Percentiles rank a stretch among this genome's conserved stretches.
phyloP scores from a whole-genome alignment of 768 basidiomycete genomes.

The Agaricus subrufescens region DNA sequence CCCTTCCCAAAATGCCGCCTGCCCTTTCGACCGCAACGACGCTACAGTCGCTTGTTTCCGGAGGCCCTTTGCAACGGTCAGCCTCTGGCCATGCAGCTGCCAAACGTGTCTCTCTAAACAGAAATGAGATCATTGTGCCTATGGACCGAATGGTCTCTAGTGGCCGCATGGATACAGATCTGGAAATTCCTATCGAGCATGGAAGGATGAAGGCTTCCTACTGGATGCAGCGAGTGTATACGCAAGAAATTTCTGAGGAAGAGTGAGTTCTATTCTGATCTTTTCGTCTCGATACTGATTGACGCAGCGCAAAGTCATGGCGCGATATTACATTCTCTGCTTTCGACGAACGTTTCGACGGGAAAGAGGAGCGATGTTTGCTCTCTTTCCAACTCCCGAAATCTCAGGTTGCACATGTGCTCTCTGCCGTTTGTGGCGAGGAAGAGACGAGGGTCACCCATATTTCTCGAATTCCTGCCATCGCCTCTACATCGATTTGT shows the following conservation, averaged over 20 bases:
- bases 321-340: constrained; percentile 47
- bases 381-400: constrained; percentile 53
- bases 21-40: constrained; percentile 48
- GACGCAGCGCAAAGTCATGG: constrained; percentile 36
- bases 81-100: constrained; percentile 18
- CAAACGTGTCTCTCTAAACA: constrained; percentile 40
- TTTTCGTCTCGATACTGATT: constrained; percentile 7
- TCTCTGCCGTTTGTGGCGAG: constrained; percentile 39
- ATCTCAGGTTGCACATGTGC: constrained; percentile 39
- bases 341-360: constrained; percentile 66
- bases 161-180: constrained; percentile 41
- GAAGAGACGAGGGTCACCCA: constrained; percentile 35
- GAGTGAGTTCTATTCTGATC: constrained; percentile 40
- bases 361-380: constrained; percentile 43
- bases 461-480: constrained; percentile 34
- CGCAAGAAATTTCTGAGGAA: constrained; percentile 37
- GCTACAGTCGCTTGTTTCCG: constrained; percentile 43
- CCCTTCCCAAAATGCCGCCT: constrained; percentile 50
- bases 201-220: constrained; percentile 66
- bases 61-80: constrained; percentile 17
- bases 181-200: constrained; percentile 42
- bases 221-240: constrained; percentile 64
- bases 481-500: constrained; percentile 53
- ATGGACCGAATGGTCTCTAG: constrained; percentile 68
- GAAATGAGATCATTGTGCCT: constrained; percentile 54